Evolutionary conservation across 441 rosid species (phyloP), one percentile per base, ranked within the genome.

Genomic region (Populus hybrid): DNA sequence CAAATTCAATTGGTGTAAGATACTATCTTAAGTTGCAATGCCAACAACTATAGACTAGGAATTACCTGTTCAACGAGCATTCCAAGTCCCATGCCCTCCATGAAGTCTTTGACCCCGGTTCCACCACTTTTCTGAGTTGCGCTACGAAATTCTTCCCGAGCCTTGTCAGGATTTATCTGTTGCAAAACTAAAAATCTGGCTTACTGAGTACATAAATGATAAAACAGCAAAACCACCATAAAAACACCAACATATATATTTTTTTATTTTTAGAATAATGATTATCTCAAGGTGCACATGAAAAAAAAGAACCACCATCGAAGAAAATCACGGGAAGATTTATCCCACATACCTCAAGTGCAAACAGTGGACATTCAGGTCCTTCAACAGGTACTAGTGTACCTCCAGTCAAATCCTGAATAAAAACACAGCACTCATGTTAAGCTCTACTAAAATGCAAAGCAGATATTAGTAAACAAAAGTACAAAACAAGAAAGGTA

Each of bases 41-140:
- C 36, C 18, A 67, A 59, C 28, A 76, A 31, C 40, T 16, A 59
- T 10, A 71, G 72, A 76, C 53, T 76, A 71, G 67, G 16, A 10
- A 31, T 83, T 78, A 93, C 99, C 96, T 95, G 98, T 71, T 92
- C 96, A n/a, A 80, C 93, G 40, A 95, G 87, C 92, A 93, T 84
- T 21, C 98, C 99, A n/a, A 93, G 96, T 70, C 99, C 99, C 97
- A 95, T 90, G 66, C 96, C 97, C 81, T 93, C 97, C 97, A 95
- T 93, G 75, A 95, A 89, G 86, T 93, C 95, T 83, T 95, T 91
- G 24, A 95, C 80, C 31, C 96, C 98, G 18, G 89, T 87, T 77
- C 94, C 98, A 75, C 91, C 97, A 84, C 82, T 81, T 74, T 77
- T 87, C 86, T 91, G 90, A 36, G 90, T 84, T 10, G 84, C 92